A percentile compares a stretch with the other conserved stretches of the same genome.
These are phyloP conservation scores for Magnolia changhungtana DNA, from an alignment of 164 flowering plant species.

Conservation along the genomic window DNA sequence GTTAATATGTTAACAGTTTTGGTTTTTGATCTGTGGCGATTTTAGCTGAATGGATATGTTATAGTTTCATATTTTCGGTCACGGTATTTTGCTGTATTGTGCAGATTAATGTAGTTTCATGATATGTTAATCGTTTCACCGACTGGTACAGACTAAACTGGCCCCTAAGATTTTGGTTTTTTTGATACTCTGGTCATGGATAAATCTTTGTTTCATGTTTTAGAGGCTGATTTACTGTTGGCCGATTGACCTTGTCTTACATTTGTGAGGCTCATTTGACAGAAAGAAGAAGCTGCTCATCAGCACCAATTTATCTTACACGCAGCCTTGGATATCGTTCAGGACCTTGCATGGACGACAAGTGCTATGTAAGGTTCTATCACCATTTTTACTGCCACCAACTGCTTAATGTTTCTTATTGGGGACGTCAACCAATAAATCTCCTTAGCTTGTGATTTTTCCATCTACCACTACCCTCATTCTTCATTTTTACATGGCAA, in stretches of 20 bases:
- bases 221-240: background rate
- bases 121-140: background rate
- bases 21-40: background rate
- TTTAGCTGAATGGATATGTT: background rate
- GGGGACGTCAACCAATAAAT: too few species aligned
- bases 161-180: too few species aligned
- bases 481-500: too few species aligned
- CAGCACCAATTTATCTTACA: constrained; percentile 93
- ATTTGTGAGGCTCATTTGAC: constrained; percentile 9
- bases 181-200: background rate
- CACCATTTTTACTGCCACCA: background rate
- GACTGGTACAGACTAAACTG: background rate
- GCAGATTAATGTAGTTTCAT: background rate
- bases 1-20: background rate
- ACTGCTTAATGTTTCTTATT: background rate
- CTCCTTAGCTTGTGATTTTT: too few species aligned
- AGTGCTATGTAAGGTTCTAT: constrained; percentile 75
- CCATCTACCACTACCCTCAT: too few species aligned
- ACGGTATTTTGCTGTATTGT: background rate
- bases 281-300: constrained; percentile 98
- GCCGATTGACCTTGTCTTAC: constrained; percentile 7
- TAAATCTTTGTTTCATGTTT: background rate
- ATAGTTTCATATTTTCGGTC: background rate
- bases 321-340: constrained; percentile 94
- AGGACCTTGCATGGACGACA: constrained; percentile 97